Percentiles rank a stretch among this genome's conserved stretches.
Conservation (phyloP, 164 flowering plant genomes). For the Tinospora cordifolia region DNA sequence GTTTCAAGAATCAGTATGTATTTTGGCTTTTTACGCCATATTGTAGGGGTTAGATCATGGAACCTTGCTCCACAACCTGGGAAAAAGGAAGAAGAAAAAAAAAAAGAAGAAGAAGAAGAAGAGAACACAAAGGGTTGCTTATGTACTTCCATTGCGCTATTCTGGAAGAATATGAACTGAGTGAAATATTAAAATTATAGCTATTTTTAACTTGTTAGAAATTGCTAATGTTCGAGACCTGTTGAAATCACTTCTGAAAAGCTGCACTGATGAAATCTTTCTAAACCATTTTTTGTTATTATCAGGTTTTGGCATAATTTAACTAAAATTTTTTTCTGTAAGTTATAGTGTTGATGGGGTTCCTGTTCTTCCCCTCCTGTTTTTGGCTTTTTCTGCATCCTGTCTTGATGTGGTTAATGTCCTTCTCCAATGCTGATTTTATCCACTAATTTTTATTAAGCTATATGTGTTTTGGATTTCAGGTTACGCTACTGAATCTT, state of each 20-base stretch:
- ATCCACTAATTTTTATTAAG: not conserved
- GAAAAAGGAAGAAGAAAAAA: no score
- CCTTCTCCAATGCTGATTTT: not conserved
- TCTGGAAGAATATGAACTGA: no score
- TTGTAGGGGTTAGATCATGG: no score
- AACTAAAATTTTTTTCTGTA: not conserved
- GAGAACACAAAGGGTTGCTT: no score
- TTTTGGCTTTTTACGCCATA: no score
- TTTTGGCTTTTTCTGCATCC: not conserved
- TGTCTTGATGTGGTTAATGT: not conserved
- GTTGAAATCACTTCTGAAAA: not conserved
- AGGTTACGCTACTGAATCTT: constrained; percentile 8
- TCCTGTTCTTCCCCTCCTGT: not conserved
- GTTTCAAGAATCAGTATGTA: no score
- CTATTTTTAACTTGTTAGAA: not conserved
- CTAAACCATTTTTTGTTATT: no score
- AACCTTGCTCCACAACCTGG: not conserved
- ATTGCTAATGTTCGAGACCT: not conserved
- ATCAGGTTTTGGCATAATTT: no score
- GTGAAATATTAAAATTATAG: not conserved
- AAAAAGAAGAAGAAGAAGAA: not conserved
- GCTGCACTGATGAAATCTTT: no score
- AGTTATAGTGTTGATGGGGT: not conserved
- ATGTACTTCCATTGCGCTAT: no score
- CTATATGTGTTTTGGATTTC: not conserved